Percentiles rank a stretch among this genome's conserved stretches.
Evolutionary conservation across 768 basidiomycete genomes (phyloP).

Genomic region (Tubosaeta brunneosetosa): DNA sequence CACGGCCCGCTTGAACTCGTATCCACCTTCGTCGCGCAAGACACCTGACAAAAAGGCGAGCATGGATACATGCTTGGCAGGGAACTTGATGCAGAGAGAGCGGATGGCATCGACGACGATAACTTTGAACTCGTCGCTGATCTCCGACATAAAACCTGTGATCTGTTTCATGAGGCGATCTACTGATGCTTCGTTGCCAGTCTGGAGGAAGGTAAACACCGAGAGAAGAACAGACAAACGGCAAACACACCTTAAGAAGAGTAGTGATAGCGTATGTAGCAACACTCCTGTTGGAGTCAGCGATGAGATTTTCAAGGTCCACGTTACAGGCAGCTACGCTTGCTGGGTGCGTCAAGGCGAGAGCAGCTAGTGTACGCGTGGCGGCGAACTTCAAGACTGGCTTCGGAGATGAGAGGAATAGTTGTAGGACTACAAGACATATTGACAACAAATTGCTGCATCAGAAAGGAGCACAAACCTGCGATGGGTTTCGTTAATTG

Average conservation of each 20-base stretch:
- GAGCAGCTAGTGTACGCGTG: slow-evolving; percentile 86
- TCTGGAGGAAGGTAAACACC: slow-evolving; percentile 46
- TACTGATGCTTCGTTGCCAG: slow-evolving; percentile 97
- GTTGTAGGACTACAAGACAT: slow-evolving; percentile 66
- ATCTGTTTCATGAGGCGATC: slow-evolving; percentile 99
- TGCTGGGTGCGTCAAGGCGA: slow-evolving; percentile 80
- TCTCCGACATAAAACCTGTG: slow-evolving; percentile 97
- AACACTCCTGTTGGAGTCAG: slow-evolving; percentile 91
- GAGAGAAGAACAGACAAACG: neutral
- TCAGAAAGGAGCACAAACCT: slow-evolving; percentile 44
- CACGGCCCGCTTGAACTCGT: slow-evolving; percentile 98
- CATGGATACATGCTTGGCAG: slow-evolving; percentile 94
- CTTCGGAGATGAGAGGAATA: slow-evolving; percentile 95
- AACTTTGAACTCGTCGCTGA: slow-evolving; percentile 99
- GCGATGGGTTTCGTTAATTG: slow-evolving; percentile 87
- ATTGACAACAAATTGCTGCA: slow-evolving; percentile 5
- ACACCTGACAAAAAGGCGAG: slow-evolving; percentile 95
- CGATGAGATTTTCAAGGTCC: slow-evolving; percentile 94
- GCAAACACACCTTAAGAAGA: slow-evolving; percentile 71
- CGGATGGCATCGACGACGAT: slow-evolving; percentile 99
- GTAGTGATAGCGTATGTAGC: slow-evolving; percentile 99
- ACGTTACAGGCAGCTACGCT: slow-evolving; percentile 92
- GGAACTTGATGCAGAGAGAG: slow-evolving; percentile 98
- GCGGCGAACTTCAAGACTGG: slow-evolving; percentile 95
- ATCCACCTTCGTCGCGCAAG: slow-evolving; percentile 96